These are phyloP conservation scores for Hyparrhenia diplandra DNA, from an alignment of 176 grass and related monocot genomes.

Conservation along the genomic window DNA sequence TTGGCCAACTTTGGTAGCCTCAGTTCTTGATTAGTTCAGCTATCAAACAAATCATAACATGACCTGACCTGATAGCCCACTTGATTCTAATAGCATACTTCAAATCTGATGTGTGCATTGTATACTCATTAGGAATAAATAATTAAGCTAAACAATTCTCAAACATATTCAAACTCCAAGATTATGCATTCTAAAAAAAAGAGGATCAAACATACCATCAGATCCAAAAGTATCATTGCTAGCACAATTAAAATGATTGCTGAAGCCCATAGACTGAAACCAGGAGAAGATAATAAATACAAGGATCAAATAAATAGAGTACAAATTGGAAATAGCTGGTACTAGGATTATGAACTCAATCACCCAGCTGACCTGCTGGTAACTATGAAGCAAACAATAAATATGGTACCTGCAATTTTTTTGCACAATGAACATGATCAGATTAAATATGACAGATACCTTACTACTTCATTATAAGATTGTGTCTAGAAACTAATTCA, in stretches of 20 bases:
- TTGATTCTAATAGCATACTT: background rate
- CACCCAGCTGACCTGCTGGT: constrained; percentile 61
- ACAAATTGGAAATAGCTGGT: constrained; percentile 15
- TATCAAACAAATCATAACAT: constrained; percentile 8
- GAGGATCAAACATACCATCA: constrained; percentile 70
- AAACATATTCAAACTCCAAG: constrained; percentile 12
- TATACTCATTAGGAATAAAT: background rate
- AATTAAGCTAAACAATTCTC: background rate
- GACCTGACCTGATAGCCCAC: background rate
- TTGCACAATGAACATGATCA: constrained; percentile 23
- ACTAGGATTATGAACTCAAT: background rate
- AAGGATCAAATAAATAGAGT: constrained; percentile 19
- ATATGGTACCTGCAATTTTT: constrained; percentile 67
- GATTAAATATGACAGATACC: constrained; percentile 11
- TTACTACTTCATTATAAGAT: background rate
- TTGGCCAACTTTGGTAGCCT: background rate
- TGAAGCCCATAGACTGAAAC: constrained; percentile 90
- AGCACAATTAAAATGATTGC: constrained; percentile 71
- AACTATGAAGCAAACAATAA: constrained; percentile 78
- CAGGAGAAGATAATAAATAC: constrained; percentile 24
- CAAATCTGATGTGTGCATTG: background rate
- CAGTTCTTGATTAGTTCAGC: background rate
- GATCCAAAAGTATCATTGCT: constrained; percentile 81
- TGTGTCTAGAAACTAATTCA: background rate
- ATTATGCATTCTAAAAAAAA: background rate